These are phyloP conservation scores for Schoenoplectus tabernaemontani DNA, from an alignment of 202 grass and related monocot species.

Conservation along the genomic window DNA sequence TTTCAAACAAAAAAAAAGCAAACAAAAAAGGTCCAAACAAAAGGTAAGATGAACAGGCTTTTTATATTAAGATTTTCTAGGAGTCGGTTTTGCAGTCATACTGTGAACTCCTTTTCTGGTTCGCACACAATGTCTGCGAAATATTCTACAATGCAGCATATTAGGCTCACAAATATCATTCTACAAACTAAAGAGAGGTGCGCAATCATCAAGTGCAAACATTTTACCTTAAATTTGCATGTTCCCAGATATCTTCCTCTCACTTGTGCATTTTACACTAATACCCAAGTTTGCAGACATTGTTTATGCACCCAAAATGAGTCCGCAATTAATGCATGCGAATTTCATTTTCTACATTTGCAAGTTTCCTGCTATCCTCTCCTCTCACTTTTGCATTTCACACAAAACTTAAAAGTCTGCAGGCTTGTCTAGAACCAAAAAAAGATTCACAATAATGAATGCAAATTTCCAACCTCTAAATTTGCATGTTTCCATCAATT, in stretches of 20 bases:
- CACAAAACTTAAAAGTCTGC: background rate
- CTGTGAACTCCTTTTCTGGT: background rate
- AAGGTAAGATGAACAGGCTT: background rate
- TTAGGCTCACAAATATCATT: background rate
- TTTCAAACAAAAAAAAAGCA: no score
- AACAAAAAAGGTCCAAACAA: background rate
- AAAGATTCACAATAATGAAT: background rate
- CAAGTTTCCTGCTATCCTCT: background rate
- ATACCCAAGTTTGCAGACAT: background rate
- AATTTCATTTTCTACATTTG: background rate
- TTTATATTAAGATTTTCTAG: background rate
- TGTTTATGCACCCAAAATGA: background rate
- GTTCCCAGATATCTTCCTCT: background rate
- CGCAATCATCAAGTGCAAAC: background rate
- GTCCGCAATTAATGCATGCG: background rate
- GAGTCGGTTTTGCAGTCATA: background rate
- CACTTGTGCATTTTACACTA: background rate
- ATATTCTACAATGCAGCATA: background rate
- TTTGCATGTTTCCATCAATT: background rate
- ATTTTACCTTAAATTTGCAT: background rate
- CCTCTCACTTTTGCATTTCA: background rate
- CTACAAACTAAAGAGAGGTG: background rate
- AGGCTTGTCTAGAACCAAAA: constrained; percentile 1
- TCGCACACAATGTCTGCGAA: background rate
- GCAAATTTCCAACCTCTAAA: background rate